Evolutionary conservation across 2,329 filamentous ascomycete species (phyloP).

Genomic region (Blastomyces emzantsi): DNA sequence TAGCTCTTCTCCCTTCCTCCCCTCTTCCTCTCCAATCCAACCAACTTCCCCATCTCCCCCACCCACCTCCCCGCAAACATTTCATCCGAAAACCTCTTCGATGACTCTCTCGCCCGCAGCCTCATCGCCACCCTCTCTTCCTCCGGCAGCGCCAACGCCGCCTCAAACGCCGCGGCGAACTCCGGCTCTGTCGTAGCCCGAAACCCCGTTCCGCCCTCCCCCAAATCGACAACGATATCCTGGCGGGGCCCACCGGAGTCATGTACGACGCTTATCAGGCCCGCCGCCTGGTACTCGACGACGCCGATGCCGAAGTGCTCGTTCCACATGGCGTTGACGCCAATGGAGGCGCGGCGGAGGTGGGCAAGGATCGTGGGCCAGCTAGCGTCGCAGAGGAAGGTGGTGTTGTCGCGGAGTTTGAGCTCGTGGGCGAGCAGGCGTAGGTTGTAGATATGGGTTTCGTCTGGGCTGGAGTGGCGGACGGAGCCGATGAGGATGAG

Average conservation of each 20-base stretch:
- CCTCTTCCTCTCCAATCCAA: constrained; percentile 37
- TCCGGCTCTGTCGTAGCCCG: constrained; percentile 69
- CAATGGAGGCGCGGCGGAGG: constrained; percentile 67
- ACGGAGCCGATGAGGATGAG: constrained; percentile 87
- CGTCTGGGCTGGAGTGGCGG: constrained; percentile 52
- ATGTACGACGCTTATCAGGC: constrained; percentile 86
- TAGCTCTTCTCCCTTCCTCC: background rate
- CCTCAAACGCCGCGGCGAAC: constrained; percentile 71
- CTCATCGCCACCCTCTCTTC: constrained; percentile 65
- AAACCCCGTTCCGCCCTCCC: constrained; percentile 75
- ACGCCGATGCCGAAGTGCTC: constrained; percentile 98
- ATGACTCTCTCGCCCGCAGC: constrained; percentile 63
- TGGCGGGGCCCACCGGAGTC: constrained; percentile 85
- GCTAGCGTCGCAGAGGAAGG: constrained; percentile 81
- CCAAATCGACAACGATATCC: constrained; percentile 78
- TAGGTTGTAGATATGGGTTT: constrained; percentile 67
- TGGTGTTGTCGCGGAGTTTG: constrained; percentile 69
- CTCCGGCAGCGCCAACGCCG: constrained; percentile 57
- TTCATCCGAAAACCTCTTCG: constrained; percentile 77
- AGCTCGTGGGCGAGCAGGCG: constrained; percentile 80
- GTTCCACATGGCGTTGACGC: constrained; percentile 99
- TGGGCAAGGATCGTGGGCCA: constrained; percentile 81
- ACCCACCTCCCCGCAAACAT: constrained; percentile 77
- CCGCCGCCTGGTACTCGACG: constrained; percentile 95
- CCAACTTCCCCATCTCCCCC: constrained; percentile 61